These are phyloP conservation scores for Grammothele lineata DNA, from an alignment of 768 basidiomycete species.

Conservation along the genomic window DNA sequence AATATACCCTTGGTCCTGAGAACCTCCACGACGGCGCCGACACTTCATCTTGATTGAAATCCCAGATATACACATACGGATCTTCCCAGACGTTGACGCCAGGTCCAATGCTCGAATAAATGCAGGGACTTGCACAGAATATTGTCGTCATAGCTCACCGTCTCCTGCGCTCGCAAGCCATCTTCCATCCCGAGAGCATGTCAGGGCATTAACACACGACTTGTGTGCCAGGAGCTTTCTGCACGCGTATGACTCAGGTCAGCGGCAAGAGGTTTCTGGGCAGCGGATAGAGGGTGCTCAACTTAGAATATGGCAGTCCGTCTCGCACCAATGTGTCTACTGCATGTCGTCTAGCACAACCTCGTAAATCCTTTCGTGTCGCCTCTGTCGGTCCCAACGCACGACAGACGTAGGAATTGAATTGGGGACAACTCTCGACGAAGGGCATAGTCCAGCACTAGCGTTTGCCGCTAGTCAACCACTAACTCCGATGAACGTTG, in stretches of 20 bases:
- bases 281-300: background rate
- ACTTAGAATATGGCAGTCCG: slow-evolving; percentile 27
- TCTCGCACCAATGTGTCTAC: slow-evolving; percentile 2
- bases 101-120: background rate
- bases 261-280: no score
- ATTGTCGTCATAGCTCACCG: no score
- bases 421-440: no score
- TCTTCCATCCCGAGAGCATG: slow-evolving; percentile 32
- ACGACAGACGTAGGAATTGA: no score
- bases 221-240: slow-evolving; percentile 32
- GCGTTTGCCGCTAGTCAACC: no score
- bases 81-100: slow-evolving; percentile 18
- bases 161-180: slow-evolving; percentile 39
- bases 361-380: no score
- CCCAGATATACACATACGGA: slow-evolving; percentile 30
- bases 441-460: no score
- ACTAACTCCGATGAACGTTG: no score
- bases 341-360: background rate
- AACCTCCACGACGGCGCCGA: slow-evolving; percentile 24
- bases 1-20: slow-evolving; percentile 23
- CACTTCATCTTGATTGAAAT: slow-evolving; percentile 31
- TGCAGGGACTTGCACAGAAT: background rate
- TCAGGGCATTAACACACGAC: slow-evolving; percentile 35
- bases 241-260: background rate
- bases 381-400: no score